phyloP scores from a whole-genome alignment of 345 rosid genomes.

The Acer negundo region DNA sequence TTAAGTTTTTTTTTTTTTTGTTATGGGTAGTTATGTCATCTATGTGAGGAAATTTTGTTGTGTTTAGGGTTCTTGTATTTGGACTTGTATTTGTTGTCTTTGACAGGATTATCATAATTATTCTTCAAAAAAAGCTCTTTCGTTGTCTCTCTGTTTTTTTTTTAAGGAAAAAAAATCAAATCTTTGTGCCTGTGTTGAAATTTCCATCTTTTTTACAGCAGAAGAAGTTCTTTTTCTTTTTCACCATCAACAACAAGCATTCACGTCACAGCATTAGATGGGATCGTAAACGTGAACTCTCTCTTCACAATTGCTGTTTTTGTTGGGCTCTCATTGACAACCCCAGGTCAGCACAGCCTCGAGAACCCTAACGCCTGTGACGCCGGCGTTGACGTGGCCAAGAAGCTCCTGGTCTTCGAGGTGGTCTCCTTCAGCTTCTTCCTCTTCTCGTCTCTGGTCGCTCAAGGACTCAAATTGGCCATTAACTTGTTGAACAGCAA shows the following conservation, averaged over 20 bases:
- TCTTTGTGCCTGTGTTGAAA: not conserved
- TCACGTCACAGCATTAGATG: conserved; percentile 94
- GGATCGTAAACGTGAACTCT: conserved; percentile 95
- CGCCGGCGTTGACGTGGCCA: conserved; percentile 61
- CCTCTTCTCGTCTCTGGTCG: conserved; percentile 84
- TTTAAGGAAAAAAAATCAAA: too few relatives aligned
- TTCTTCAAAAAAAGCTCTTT: not conserved
- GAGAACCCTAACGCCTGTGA: conserved; percentile 67
- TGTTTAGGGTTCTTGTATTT: too few relatives aligned
- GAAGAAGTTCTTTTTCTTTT: conserved; percentile 32
- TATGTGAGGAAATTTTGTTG: too few relatives aligned
- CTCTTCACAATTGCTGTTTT: conserved; percentile 96
- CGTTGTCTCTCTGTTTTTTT: not conserved
- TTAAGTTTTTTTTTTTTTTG: too few relatives aligned
- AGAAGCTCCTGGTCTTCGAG: conserved; percentile 81
- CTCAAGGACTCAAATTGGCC: conserved; percentile 86
- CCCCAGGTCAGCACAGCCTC: conserved; percentile 79
- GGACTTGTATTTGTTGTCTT: too few relatives aligned
- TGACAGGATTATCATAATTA: too few relatives aligned
- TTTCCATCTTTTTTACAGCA: conserved; percentile 29
- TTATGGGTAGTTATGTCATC: too few relatives aligned
- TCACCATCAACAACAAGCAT: conserved; percentile 70
- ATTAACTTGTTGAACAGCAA: conserved; percentile 82
- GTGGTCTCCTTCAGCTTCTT: conserved; percentile 95
- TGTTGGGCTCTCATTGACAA: conserved; percentile 83